Evolutionary conservation across 495 filamentous ascomycete genomes (phyloP).

Genomic region (Venustampulla echinocandica): DNA sequence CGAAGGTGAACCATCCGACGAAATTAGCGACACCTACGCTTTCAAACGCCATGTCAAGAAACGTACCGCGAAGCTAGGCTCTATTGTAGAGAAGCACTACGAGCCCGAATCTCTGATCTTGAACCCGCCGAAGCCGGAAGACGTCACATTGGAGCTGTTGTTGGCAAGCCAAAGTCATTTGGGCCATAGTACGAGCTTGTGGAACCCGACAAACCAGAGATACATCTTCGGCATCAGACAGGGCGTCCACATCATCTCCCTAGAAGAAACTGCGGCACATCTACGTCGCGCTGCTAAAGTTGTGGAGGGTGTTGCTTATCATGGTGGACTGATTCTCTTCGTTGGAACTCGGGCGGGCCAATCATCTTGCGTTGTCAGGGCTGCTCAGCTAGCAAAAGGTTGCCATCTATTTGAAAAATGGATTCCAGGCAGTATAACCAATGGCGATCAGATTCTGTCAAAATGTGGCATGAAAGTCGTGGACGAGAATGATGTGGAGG

Average conservation of each 20-base stretch:
- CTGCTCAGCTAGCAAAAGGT: conserved; percentile 64
- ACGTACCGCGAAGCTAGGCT: conserved; percentile 41
- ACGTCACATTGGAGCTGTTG: conserved; percentile 85
- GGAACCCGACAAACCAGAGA: conserved; percentile 89
- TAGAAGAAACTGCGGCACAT: conserved; percentile 79
- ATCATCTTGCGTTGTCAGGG: conserved; percentile 65
- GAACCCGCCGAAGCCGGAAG: conserved; percentile 63
- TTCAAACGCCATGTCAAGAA: conserved; percentile 15
- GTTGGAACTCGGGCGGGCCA: conserved; percentile 80
- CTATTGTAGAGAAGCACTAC: conserved; percentile 47
- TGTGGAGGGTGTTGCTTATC: conserved; percentile 74
- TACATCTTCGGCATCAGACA: conserved; percentile 92
- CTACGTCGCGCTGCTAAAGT: conserved; percentile 83
- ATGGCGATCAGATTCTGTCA: conserved; percentile 77
- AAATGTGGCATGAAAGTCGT: conserved; percentile 58
- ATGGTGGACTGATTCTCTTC: conserved; percentile 81
- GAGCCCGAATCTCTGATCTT: conserved; percentile 55
- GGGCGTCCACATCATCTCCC: conserved; percentile 86
- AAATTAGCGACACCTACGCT: conserved; percentile 6
- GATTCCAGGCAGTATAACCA: conserved; percentile 88
- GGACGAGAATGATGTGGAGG: conserved; percentile 56
- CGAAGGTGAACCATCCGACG: conserved; percentile 7
- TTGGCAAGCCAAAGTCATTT: conserved; percentile 87
- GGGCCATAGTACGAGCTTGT: conserved; percentile 83
- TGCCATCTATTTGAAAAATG: conserved; percentile 93